Percentiles rank a stretch among this genome's conserved stretches.
Evolutionary conservation across 2,329 filamentous ascomycete genomes (phyloP).

Genomic region (Myrmaecium sp.): DNA sequence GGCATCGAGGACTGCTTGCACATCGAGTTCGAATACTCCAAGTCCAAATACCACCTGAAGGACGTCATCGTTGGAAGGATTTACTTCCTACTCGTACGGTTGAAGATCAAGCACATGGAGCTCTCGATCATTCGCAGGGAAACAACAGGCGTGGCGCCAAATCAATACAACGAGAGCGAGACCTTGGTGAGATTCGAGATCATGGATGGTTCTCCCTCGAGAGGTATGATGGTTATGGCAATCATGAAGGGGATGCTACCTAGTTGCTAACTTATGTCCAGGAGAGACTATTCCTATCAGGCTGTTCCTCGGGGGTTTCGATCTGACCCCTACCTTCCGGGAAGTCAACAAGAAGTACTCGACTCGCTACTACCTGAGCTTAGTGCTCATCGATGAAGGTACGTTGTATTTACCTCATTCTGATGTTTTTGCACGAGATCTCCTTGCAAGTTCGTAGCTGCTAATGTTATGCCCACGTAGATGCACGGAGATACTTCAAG

Average conservation of each 20-base stretch:
- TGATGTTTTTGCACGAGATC: not conserved
- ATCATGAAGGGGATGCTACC: conserved; percentile 8
- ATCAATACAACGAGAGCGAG: conserved; percentile 99
- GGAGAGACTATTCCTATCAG: conserved; percentile 89
- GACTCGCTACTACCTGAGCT: conserved; percentile 88
- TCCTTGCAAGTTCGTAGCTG: too few relatives aligned
- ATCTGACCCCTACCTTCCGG: conserved; percentile 92
- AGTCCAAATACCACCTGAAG: conserved; percentile 97
- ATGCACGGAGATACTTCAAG: conserved; percentile 95
- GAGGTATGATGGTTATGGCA: conserved; percentile 40
- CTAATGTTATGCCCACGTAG: too few relatives aligned
- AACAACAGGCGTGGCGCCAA: conserved; percentile 88
- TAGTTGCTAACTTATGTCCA: too few relatives aligned
- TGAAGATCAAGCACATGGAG: conserved; percentile 99
- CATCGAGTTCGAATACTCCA: conserved; percentile 99
- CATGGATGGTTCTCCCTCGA: conserved; percentile 97
- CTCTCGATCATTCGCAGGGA: conserved; percentile 92
- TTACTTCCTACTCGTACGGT: conserved; percentile 88
- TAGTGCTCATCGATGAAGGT: conserved; percentile 94
- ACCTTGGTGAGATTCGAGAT: conserved; percentile 97
- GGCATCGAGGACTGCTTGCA: conserved; percentile 98
- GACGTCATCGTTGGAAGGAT: conserved; percentile 97
- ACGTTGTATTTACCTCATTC: too few relatives aligned
- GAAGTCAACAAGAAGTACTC: conserved; percentile 99
- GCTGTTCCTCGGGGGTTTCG: conserved; percentile 92